phyloP scores from a whole-genome alignment of 495 filamentous ascomycete species.

The Aspergillus bridgeri region DNA sequence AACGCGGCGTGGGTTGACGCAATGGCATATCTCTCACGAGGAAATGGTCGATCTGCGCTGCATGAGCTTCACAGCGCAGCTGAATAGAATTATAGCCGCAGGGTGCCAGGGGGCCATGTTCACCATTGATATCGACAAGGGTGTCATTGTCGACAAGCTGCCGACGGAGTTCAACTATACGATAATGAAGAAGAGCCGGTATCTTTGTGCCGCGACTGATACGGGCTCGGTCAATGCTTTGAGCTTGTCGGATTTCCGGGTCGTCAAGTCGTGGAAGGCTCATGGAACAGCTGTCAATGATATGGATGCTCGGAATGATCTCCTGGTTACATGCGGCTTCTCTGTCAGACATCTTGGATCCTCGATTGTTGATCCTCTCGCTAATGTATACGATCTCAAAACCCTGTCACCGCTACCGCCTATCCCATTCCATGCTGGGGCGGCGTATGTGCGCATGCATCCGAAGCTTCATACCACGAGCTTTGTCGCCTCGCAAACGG shows the following conservation, averaged over 20 bases:
- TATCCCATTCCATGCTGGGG: constrained; percentile 86
- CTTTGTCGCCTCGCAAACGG: constrained; percentile 83
- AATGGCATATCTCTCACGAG: constrained; percentile 79
- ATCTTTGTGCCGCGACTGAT: constrained; percentile 86
- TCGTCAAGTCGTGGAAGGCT: constrained; percentile 84
- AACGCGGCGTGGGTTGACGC: constrained; percentile 68
- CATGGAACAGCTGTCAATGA: constrained; percentile 82
- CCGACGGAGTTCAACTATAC: constrained; percentile 72
- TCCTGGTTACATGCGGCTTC: constrained; percentile 92
- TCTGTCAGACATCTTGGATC: constrained; percentile 64
- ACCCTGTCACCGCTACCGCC: constrained; percentile 79
- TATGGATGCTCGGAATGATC: constrained; percentile 91
- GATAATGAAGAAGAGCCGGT: constrained; percentile 84
- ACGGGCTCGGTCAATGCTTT: constrained; percentile 83
- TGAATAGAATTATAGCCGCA: constrained; percentile 79
- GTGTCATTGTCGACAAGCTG: constrained; percentile 69
- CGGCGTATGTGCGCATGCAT: constrained; percentile 92
- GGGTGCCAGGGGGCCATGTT: constrained; percentile 87
- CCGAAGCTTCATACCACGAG: constrained; percentile 89
- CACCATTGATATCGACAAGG: constrained; percentile 83
- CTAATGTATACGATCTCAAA: constrained; percentile 92
- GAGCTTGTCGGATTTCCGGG: constrained; percentile 68
- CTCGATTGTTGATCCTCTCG: constrained; percentile 77
- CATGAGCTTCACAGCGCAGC: constrained; percentile 90
- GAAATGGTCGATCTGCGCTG: constrained; percentile 81